Evolutionary conservation across 2,329 filamentous ascomycete genomes (phyloP).

Genomic region (Botrytis fabae): DNA sequence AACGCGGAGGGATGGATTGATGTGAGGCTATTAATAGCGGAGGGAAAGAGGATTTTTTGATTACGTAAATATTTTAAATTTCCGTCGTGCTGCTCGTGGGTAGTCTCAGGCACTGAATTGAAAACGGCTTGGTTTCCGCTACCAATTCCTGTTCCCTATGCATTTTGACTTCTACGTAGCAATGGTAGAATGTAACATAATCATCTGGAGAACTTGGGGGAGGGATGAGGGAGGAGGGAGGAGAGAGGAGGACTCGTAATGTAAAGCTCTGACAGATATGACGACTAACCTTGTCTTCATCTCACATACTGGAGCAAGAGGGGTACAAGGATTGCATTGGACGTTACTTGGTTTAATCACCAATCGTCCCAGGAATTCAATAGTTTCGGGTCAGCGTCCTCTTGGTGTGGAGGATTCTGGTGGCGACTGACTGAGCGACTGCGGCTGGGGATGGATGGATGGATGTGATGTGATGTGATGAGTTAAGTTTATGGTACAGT

Average conservation of each 20-base stretch:
- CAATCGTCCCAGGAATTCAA: background rate
- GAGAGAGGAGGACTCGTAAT: background rate
- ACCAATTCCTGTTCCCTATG: background rate
- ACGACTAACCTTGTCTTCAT: background rate
- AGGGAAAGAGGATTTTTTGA: background rate
- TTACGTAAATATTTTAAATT: background rate
- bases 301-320: background rate
- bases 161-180: background rate
- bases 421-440: background rate
- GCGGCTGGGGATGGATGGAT: too few species aligned
- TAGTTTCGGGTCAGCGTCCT: background rate
- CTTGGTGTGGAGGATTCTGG: background rate
- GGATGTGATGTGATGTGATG: background rate
- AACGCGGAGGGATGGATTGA: background rate
- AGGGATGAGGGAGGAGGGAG: too few species aligned
- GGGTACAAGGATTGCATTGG: background rate
- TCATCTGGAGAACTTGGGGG: background rate
- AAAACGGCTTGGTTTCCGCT: background rate
- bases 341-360: background rate
- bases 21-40: background rate
- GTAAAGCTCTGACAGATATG: background rate
- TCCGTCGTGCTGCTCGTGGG: background rate
- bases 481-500: too few species aligned
- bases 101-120: background rate
- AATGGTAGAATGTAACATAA: background rate